These are phyloP conservation scores for Sugiyamaella castrensis DNA, from an alignment of 1,139 yeast genomes.

Conservation along the genomic window DNA sequence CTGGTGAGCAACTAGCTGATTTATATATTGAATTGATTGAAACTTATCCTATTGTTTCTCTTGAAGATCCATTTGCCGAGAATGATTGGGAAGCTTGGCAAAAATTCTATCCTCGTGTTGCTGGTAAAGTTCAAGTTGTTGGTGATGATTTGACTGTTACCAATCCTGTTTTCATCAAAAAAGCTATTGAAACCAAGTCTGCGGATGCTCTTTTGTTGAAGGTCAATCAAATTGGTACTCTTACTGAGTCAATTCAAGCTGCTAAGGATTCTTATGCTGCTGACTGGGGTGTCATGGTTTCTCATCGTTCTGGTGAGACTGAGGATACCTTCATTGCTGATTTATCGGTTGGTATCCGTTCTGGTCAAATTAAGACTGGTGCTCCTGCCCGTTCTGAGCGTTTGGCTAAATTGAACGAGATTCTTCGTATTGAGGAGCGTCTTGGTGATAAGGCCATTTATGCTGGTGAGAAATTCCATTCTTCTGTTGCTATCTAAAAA, in stretches of 20 bases:
- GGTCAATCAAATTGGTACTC: constrained; percentile 85
- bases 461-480: constrained; percentile 89
- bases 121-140: constrained; percentile 73
- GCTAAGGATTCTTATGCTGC: constrained; percentile 81
- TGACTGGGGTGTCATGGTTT: constrained; percentile 92
- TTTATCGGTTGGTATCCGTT: constrained; percentile 91
- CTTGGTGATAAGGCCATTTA: constrained; percentile 92
- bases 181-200: constrained; percentile 92
- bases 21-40: constrained; percentile 72
- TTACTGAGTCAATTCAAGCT: constrained; percentile 81
- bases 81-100: constrained; percentile 99
- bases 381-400: constrained; percentile 99
- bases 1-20: constrained; percentile 81
- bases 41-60: constrained; percentile 94
- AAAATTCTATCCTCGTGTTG: constrained; percentile 69
- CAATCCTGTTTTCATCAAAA: constrained; percentile 88
- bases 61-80: constrained; percentile 98
- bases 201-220: constrained; percentile 90
- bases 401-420: constrained; percentile 89
- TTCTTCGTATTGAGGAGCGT: constrained; percentile 95
- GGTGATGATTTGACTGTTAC: constrained; percentile 98
- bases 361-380: constrained; percentile 99
- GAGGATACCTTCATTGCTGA: constrained; percentile 98
- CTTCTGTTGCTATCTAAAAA: constrained; percentile 13
- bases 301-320: constrained; percentile 98